phyloP scores from a whole-genome alignment of 2,329 filamentous ascomycete genomes.

The Colletotrichum lentis region DNA sequence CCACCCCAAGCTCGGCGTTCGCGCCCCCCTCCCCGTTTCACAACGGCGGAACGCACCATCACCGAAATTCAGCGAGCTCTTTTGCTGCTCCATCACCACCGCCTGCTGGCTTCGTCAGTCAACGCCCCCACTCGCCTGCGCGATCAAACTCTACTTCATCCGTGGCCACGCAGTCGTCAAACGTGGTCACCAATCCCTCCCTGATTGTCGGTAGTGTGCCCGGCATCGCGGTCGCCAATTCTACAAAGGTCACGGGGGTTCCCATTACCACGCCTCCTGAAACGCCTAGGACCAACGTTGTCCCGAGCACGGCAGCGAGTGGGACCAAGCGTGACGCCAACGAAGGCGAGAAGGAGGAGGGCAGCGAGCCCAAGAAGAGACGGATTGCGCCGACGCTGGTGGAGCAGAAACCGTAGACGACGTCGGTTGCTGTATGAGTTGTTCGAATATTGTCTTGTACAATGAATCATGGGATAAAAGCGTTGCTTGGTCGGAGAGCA shows the following conservation, averaged over 20 bases:
- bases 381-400: constrained; percentile 74
- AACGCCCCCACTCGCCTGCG: constrained; percentile 78
- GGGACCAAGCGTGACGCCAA: constrained; percentile 66
- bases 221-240: constrained; percentile 76
- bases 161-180: constrained; percentile 71
- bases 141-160: constrained; percentile 88
- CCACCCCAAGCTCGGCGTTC: constrained; percentile 72
- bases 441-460: constrained; percentile 21
- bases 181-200: constrained; percentile 77
- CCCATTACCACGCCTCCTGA: constrained; percentile 90
- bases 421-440: background rate
- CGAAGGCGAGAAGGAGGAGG: constrained; percentile 63
- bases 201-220: constrained; percentile 81
- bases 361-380: constrained; percentile 70
- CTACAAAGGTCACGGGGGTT: constrained; percentile 67
- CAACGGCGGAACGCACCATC: constrained; percentile 58
- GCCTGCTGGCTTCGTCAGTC: constrained; percentile 65
- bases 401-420: constrained; percentile 39
- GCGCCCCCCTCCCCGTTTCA: constrained; percentile 68
- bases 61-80: constrained; percentile 67
- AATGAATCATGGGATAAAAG: constrained; percentile 34
- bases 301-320: constrained; percentile 43
- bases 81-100: constrained; percentile 67
- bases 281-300: constrained; percentile 72
- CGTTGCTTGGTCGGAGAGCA: constrained; percentile 30